These are phyloP conservation scores for Niebla homalea DNA, from an alignment of 495 filamentous ascomycete genomes.

Conservation along the genomic window DNA sequence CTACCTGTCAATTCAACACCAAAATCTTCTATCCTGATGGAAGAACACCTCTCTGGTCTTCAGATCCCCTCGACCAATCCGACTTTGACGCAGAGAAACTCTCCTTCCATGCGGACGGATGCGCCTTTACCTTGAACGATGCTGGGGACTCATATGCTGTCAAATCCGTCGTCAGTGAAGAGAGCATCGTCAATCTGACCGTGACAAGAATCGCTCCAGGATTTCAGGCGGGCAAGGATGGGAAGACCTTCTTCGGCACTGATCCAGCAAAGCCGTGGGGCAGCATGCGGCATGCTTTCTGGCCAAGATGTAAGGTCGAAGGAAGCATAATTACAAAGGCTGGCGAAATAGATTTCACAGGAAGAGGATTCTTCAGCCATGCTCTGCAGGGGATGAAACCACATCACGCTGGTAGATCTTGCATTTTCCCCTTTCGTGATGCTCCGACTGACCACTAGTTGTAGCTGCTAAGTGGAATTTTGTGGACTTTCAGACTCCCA, in stretches of 20 bases:
- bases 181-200: conserved; percentile 69
- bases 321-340: conserved; percentile 75
- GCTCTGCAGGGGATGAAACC: conserved; percentile 98
- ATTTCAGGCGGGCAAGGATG: conserved; percentile 76
- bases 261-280: conserved; percentile 82
- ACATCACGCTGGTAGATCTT: conserved; percentile 66
- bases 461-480: conserved; percentile 87
- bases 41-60: conserved; percentile 62
- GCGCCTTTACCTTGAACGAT: conserved; percentile 68
- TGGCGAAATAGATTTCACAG: conserved; percentile 70
- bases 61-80: conserved; percentile 58
- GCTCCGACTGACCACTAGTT: not conserved
- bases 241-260: conserved; percentile 72
- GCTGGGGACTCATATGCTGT: conserved; percentile 70
- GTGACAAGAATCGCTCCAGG: conserved; percentile 64
- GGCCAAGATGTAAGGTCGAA: conserved; percentile 71
- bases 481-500: conserved; percentile 76
- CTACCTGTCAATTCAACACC: conserved; percentile 79
- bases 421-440: not conserved
- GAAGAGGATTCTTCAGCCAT: conserved; percentile 62
- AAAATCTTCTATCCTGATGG: conserved; percentile 76
- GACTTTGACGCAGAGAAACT: conserved; percentile 74
- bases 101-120: conserved; percentile 71
- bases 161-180: conserved; percentile 68
- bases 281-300: conserved; percentile 79